Evolutionary conservation across 192 early-diverging fungal genomes (phyloP).

Genomic region (Coemansia reversa): DNA sequence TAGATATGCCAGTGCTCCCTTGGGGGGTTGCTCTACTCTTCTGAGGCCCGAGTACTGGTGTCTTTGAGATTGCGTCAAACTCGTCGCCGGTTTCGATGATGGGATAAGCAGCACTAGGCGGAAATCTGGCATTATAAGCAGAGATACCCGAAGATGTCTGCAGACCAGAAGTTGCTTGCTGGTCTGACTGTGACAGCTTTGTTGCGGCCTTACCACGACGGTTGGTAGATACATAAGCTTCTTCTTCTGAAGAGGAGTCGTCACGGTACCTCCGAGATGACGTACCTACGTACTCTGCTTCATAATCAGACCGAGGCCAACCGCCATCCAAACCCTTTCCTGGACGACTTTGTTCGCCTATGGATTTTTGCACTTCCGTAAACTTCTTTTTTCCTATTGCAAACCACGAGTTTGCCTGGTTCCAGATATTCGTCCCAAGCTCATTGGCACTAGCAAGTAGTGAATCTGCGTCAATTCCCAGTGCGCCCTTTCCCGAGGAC

Average conservation of each 20-base stretch:
- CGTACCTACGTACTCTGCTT: slow-evolving; percentile 4
- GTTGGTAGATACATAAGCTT: slow-evolving; percentile 30
- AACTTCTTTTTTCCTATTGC: slow-evolving; percentile 55
- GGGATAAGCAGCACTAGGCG: background rate
- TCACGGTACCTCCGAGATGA: slow-evolving; percentile 25
- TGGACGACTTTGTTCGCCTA: slow-evolving; percentile 31
- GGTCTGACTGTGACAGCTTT: background rate
- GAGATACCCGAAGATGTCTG: too few relatives aligned
- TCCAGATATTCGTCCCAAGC: slow-evolving; percentile 45
- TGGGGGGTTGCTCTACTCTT: slow-evolving; percentile 2
- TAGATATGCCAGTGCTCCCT: slow-evolving; percentile 2
- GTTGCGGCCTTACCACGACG: slow-evolving; percentile 17
- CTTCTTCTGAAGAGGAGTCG: slow-evolving; percentile 34
- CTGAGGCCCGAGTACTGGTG: slow-evolving; percentile 5
- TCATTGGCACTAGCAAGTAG: slow-evolving; percentile 52
- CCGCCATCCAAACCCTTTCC: slow-evolving; percentile 1
- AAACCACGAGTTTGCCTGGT: slow-evolving; percentile 56
- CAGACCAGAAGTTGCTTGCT: background rate
- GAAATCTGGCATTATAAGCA: background rate
- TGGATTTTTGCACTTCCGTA: slow-evolving; percentile 49
- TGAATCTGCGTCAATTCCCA: slow-evolving; percentile 26
- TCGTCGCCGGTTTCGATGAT: slow-evolving; percentile 14
- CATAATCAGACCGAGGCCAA: slow-evolving; percentile 4
- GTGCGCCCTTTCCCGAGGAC: slow-evolving; percentile 1
- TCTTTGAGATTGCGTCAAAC: background rate